These are phyloP conservation scores for Botryobasidium botryosum DNA, from an alignment of 768 basidiomycete species.

Conservation along the genomic window DNA sequence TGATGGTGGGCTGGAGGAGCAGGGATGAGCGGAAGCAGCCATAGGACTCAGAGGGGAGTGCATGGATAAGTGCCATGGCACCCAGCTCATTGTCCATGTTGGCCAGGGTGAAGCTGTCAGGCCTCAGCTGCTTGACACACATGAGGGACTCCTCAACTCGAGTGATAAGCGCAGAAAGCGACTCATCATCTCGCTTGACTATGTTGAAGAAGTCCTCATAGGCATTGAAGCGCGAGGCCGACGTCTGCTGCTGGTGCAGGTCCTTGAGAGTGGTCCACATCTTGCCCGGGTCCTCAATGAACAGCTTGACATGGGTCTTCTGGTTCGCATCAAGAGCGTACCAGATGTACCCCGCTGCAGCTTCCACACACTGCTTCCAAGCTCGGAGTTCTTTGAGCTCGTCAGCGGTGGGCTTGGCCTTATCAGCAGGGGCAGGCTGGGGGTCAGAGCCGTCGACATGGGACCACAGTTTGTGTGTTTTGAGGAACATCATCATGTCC, in stretches of 20 bases:
- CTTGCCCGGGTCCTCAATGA: not conserved
- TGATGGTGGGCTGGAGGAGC: too few relatives aligned
- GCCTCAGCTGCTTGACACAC: conserved; percentile 9
- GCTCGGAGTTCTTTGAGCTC: too few relatives aligned
- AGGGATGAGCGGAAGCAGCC: too few relatives aligned
- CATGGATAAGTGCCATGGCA: too few relatives aligned
- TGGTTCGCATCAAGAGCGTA: not conserved
- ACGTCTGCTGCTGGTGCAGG: conserved; percentile 10
- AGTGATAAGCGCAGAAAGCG: conserved; percentile 6
- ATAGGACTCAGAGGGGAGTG: too few relatives aligned
- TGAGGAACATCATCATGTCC: too few relatives aligned
- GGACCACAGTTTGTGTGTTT: too few relatives aligned
- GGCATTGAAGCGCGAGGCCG: conserved; percentile 12
- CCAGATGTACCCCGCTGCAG: not conserved
- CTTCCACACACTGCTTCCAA: not conserved
- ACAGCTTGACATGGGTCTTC: not conserved
- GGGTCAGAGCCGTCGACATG: too few relatives aligned
- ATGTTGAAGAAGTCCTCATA: conserved; percentile 10
- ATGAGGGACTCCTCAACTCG: conserved; percentile 7
- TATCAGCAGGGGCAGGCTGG: too few relatives aligned
- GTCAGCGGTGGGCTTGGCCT: too few relatives aligned
- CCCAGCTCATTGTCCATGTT: too few relatives aligned
- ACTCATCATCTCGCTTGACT: conserved; percentile 10
- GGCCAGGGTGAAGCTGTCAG: too few relatives aligned
- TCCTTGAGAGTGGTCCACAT: conserved; percentile 11